Conservation (phyloP, 2,329 filamentous ascomycete species). For the Mycogone perniciosa region DNA sequence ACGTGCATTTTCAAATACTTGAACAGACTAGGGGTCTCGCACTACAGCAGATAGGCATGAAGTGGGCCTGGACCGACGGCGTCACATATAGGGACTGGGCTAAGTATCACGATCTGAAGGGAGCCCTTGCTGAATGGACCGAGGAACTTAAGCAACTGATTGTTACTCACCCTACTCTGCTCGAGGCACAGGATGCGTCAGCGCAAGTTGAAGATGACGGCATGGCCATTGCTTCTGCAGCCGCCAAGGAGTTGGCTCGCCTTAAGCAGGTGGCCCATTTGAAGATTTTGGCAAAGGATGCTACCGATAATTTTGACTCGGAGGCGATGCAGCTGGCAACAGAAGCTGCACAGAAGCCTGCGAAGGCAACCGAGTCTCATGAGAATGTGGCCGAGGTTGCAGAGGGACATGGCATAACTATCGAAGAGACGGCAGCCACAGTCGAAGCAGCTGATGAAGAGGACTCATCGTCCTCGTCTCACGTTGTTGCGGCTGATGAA, state of each 20-base stretch:
- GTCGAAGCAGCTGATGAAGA: constrained; percentile 6
- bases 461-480: constrained; percentile 14
- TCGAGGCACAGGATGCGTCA: constrained; percentile 59
- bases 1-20: constrained; percentile 75
- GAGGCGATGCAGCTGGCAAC: constrained; percentile 55
- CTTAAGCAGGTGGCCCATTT: constrained; percentile 79
- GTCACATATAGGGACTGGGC: constrained; percentile 97
- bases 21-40: constrained; percentile 77
- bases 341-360: constrained; percentile 32
- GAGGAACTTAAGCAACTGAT: constrained; percentile 72
- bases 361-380: constrained; percentile 16
- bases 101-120: constrained; percentile 84
- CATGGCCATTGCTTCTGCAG: constrained; percentile 71
- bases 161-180: constrained; percentile 64
- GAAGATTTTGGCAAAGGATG: constrained; percentile 73
- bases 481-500: constrained; percentile 9
- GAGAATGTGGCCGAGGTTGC: constrained; percentile 16
- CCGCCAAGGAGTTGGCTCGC: constrained; percentile 71
- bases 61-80: constrained; percentile 92
- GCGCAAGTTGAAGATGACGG: constrained; percentile 67
- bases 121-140: constrained; percentile 77
- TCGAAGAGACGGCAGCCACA: constrained; percentile 19
- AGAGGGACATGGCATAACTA: constrained; percentile 18
- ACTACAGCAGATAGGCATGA: constrained; percentile 85
- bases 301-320: constrained; percentile 70